Conservation (phyloP, 371 early-diverging fungal genomes). For the Rhizomucor pusillus region DNA sequence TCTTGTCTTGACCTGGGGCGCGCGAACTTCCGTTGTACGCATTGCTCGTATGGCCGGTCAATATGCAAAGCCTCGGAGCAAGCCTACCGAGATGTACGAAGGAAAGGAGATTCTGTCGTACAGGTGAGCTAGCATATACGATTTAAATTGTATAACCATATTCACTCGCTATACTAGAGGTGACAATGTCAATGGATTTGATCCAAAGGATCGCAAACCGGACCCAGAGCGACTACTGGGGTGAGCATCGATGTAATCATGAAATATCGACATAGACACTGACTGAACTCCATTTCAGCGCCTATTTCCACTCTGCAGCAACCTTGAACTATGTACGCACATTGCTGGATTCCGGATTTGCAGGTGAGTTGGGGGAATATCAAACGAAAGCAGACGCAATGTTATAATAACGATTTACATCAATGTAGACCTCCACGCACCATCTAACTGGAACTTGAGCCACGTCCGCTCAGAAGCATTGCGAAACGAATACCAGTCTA, state of each 20-base stretch:
- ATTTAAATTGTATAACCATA: background rate
- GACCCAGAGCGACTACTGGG: slow-evolving; percentile 90
- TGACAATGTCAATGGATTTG: slow-evolving; percentile 95
- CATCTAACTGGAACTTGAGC: slow-evolving; percentile 85
- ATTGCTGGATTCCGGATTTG: slow-evolving; percentile 77
- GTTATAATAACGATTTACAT: background rate
- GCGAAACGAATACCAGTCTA: slow-evolving; percentile 83
- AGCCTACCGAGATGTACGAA: slow-evolving; percentile 84
- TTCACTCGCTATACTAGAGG: slow-evolving; percentile 52
- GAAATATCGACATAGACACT: background rate
- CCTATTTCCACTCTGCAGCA: slow-evolving; percentile 97
- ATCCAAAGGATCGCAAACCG: slow-evolving; percentile 83
- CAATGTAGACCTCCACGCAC: slow-evolving; percentile 80
- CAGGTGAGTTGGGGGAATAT: slow-evolving; percentile 34
- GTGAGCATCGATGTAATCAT: slow-evolving; percentile 35
- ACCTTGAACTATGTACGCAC: slow-evolving; percentile 94
- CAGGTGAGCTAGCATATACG: slow-evolving; percentile 34
- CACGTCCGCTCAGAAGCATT: slow-evolving; percentile 84
- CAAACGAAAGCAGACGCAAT: background rate
- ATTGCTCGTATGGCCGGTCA: slow-evolving; percentile 98
- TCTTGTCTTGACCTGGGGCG: slow-evolving; percentile 92
- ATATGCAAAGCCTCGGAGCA: slow-evolving; percentile 96
- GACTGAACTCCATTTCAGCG: slow-evolving; percentile 38
- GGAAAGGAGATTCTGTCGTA: slow-evolving; percentile 78
- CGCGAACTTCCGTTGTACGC: slow-evolving; percentile 88